Conservation (phyloP, 371 early-diverging fungal species). For the Lichtheimia ramosa region DNA sequence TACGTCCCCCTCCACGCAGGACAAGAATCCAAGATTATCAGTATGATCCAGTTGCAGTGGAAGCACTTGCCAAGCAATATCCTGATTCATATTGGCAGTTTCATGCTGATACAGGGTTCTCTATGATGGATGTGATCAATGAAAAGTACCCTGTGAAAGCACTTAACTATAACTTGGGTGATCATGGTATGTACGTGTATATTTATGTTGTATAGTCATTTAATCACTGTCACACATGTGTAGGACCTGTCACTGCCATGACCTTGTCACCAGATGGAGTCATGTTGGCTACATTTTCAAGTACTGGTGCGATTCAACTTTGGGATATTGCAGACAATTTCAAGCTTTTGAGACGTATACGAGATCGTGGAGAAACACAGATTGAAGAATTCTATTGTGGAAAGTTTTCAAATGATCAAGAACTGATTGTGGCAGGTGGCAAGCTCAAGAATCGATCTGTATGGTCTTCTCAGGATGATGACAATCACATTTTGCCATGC, state of each 20-base stretch:
- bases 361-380: slow-evolving; percentile 76
- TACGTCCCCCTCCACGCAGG: no score
- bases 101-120: slow-evolving; percentile 18
- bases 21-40: slow-evolving; percentile 7
- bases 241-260: slow-evolving; percentile 71
- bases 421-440: slow-evolving; percentile 34
- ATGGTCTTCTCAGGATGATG: slow-evolving; percentile 87
- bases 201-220: no score
- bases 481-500: slow-evolving; percentile 89
- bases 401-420: slow-evolving; percentile 47
- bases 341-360: slow-evolving; percentile 61
- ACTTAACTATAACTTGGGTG: slow-evolving; percentile 46
- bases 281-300: slow-evolving; percentile 83
- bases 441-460: slow-evolving; percentile 79
- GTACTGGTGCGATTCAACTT: slow-evolving; percentile 70
- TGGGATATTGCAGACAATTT: slow-evolving; percentile 79
- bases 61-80: slow-evolving; percentile 39
- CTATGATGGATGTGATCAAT: slow-evolving; percentile 51
- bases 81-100: slow-evolving; percentile 24
- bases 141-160: slow-evolving; percentile 60
- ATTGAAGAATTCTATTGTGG: slow-evolving; percentile 93
- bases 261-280: slow-evolving; percentile 78
- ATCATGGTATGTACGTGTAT: slow-evolving; percentile 12
- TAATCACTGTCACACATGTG: slow-evolving; percentile 6
- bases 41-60: slow-evolving; percentile 44